These are phyloP conservation scores for Lentinula detonsa DNA, from an alignment of 768 basidiomycete genomes.

Conservation along the genomic window DNA sequence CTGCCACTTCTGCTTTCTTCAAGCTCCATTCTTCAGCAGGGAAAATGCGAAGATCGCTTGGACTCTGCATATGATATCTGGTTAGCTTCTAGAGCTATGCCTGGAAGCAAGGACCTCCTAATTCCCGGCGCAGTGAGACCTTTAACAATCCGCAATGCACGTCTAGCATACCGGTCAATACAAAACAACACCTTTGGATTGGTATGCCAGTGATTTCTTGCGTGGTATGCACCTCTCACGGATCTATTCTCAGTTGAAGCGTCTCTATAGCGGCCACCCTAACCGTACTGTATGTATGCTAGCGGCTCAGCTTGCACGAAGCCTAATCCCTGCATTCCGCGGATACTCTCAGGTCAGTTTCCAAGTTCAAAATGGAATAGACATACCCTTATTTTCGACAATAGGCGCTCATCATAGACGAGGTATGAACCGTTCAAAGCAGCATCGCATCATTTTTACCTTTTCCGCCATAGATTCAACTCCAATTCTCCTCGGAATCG, in stretches of 20 bases:
- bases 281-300: slow-evolving; percentile 68
- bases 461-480: slow-evolving; percentile 48
- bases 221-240: neutral
- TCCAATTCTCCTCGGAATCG: slow-evolving; percentile 59
- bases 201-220: slow-evolving; percentile 23
- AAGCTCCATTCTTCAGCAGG: neutral
- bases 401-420: slow-evolving; percentile 74
- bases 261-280: slow-evolving; percentile 53
- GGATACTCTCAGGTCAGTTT: slow-evolving; percentile 71
- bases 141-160: slow-evolving; percentile 49
- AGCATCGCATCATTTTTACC: slow-evolving; percentile 12
- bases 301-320: slow-evolving; percentile 62
- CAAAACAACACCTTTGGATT: slow-evolving; percentile 51
- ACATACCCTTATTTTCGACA: slow-evolving; percentile 8
- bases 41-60: slow-evolving; percentile 6
- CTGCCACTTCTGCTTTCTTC: neutral
- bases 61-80: slow-evolving; percentile 39
- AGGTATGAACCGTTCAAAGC: slow-evolving; percentile 36
- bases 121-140: slow-evolving; percentile 67
- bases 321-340: slow-evolving; percentile 75
- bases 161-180: slow-evolving; percentile 50
- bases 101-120: slow-evolving; percentile 37
- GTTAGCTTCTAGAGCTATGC: slow-evolving; percentile 50
- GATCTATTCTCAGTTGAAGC: slow-evolving; percentile 26
- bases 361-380: neutral